A percentile compares a stretch with the other conserved stretches of the same genome.
Conservation (phyloP, 2,329 filamentous ascomycete species). For the Cladophialophora chaetospira region DNA sequence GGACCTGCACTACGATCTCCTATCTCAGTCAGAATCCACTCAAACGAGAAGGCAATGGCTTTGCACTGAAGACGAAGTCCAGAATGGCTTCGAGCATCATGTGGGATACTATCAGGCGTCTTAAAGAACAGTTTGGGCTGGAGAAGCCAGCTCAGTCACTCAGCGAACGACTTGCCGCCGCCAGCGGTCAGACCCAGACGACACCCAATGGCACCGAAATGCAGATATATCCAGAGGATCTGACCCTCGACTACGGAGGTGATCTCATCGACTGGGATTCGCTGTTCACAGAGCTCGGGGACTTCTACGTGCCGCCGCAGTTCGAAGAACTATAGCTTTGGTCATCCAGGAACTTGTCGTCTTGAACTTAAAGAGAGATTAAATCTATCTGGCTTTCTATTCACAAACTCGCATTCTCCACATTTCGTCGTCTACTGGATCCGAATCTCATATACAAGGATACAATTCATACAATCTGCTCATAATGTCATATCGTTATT, state of each 20-base stretch:
- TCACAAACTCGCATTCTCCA: not conserved
- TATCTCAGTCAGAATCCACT: slow-evolving; percentile 12
- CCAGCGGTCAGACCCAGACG: not conserved
- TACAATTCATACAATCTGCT: not conserved
- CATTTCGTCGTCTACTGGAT: not conserved
- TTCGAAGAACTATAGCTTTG: not conserved
- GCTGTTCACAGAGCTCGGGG: slow-evolving; percentile 6
- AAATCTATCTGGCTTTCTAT: not conserved
- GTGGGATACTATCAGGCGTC: slow-evolving; percentile 13
- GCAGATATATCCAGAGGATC: not conserved
- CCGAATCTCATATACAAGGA: not conserved
- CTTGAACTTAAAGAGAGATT: too few relatives aligned
- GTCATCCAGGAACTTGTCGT: too few relatives aligned
- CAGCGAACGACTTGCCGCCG: slow-evolving; percentile 7
- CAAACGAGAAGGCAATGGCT: slow-evolving; percentile 8
- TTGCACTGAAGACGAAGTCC: slow-evolving; percentile 8
- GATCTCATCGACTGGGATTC: slow-evolving; percentile 13
- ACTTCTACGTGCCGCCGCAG: slow-evolving; percentile 10
- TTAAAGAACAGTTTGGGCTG: slow-evolving; percentile 10
- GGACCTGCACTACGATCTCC: slow-evolving; percentile 11
- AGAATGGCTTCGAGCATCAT: slow-evolving; percentile 13
- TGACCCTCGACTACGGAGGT: slow-evolving; percentile 6
- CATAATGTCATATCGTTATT: not conserved
- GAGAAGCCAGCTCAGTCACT: slow-evolving; percentile 11
- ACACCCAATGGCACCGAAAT: not conserved